These are phyloP conservation scores for Cinchona pubescens DNA, from an alignment of 257 asterid species.

Conservation along the genomic window DNA sequence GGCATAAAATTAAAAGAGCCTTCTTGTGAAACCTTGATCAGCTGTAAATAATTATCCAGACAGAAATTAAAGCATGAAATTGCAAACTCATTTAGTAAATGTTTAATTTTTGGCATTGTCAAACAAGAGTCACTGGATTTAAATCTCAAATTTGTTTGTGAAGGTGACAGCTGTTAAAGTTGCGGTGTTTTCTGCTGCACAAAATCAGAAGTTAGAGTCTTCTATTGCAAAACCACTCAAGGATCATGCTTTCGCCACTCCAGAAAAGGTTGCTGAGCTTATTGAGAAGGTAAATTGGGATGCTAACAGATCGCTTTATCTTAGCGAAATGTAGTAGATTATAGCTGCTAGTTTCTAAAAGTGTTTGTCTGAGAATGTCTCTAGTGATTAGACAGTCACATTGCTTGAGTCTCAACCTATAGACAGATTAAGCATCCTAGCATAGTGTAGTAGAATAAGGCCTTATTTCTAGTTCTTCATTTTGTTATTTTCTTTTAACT, in stretches of 20 bases:
- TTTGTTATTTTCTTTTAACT: not conserved
- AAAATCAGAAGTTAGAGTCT: slow-evolving; percentile 55
- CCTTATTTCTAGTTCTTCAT: not conserved
- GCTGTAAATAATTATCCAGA: not conserved
- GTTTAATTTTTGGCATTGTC: not conserved
- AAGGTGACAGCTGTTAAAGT: slow-evolving; percentile 96
- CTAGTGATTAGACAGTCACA: not conserved
- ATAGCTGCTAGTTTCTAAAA: not conserved
- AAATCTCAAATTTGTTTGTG: slow-evolving; percentile 16
- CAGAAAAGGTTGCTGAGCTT: slow-evolving; percentile 83
- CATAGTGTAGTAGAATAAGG: not conserved
- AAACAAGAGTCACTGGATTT: not conserved
- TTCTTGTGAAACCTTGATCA: slow-evolving; percentile 48
- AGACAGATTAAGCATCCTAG: not conserved
- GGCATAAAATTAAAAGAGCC: slow-evolving; percentile 58
- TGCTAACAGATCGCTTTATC: not conserved
- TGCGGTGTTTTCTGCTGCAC: slow-evolving; percentile 64
- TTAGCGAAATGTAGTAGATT: not conserved
- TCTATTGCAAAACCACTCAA: slow-evolving; percentile 72
- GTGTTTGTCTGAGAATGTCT: not conserved
- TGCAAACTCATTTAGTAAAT: not conserved
- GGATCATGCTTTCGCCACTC: slow-evolving; percentile 94
- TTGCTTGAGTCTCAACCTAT: not conserved
- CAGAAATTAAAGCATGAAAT: not conserved
- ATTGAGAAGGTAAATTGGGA: slow-evolving; percentile 67